These are phyloP conservation scores for Calcarisporium arbuscula DNA, from an alignment of 2,329 filamentous ascomycete species.

Conservation along the genomic window DNA sequence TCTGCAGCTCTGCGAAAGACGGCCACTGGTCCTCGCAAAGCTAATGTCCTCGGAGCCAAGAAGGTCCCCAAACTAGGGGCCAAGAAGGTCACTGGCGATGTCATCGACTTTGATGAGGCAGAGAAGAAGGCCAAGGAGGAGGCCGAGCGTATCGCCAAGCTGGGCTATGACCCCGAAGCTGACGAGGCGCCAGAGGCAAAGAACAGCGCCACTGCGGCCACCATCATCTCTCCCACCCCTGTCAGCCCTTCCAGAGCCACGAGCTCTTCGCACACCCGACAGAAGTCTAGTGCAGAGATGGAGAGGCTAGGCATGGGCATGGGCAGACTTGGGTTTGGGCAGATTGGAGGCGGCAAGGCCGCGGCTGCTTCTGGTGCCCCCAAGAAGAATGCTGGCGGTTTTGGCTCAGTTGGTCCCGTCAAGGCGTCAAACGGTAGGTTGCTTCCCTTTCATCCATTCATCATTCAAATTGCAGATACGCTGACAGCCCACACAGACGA, in stretches of 20 bases:
- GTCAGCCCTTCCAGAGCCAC: slow-evolving; percentile 58
- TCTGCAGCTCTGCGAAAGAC: slow-evolving; percentile 80
- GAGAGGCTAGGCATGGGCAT: slow-evolving; percentile 89
- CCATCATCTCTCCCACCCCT: slow-evolving; percentile 68
- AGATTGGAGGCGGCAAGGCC: slow-evolving; percentile 61
- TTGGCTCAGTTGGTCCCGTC: slow-evolving; percentile 75
- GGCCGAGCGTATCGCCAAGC: slow-evolving; percentile 87
- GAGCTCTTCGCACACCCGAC: slow-evolving; percentile 47
- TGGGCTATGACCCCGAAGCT: slow-evolving; percentile 91
- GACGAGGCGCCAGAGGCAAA: slow-evolving; percentile 53
- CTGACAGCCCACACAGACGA: slow-evolving; percentile 45
- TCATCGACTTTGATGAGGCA: slow-evolving; percentile 94
- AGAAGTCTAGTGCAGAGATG: slow-evolving; percentile 69
- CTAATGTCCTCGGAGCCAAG: slow-evolving; percentile 80
- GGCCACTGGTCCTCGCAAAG: slow-evolving; percentile 64
- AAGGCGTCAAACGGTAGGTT: slow-evolving; percentile 45
- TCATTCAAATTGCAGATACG: not conserved
- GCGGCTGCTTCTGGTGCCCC: slow-evolving; percentile 42
- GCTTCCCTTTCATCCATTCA: not conserved
- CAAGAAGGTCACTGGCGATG: slow-evolving; percentile 77
- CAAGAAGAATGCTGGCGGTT: slow-evolving; percentile 75
- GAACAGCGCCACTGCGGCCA: slow-evolving; percentile 44
- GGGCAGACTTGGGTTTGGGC: slow-evolving; percentile 78
- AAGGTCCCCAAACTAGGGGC: slow-evolving; percentile 76
- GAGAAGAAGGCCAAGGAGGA: slow-evolving; percentile 97